Base-by-base conservation (phyloP, 352 stramenopile species). In the Aphanomyces invadans region DNA sequence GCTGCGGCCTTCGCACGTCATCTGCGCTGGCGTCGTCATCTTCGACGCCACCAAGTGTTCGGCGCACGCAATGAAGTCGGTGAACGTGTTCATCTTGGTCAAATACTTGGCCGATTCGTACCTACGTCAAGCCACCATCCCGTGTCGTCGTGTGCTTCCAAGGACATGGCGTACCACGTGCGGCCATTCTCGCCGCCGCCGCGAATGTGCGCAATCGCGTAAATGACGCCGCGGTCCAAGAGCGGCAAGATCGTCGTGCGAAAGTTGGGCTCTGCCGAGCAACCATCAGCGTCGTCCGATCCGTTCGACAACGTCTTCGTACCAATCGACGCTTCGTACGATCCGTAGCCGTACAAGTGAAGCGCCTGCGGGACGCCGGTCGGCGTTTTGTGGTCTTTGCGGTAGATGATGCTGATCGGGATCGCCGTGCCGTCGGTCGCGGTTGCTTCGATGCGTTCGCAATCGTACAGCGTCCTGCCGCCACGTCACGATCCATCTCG, bases 61-160 rank as follows among this genome's bases (percentile, higher is more conserved):
- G 38, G 89, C 92, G 57, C 86, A 97, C 42, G 78, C 79, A 57
- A 96, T 89, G 52, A 98, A 98, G 73, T 98, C 97, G 70, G 94
- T 89, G 73, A 99, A 99, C n/a, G 97, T 99, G 76, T 99, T 99
- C 65, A 92, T 89, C 80, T 99, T 99, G 53, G 83, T 90, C 60
- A 98, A 84, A 76, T 98, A 98, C 75, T 99, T 99, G 64, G 89
- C 94, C 63, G 85, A 81, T 68, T 98, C 83, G 65, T 92, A 81
- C 49, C 49, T 57, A 57, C 19, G 29, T n/a, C n/a, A n/a, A n/a
- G n/a, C n/a, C n/a, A n/a, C n/a, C n/a, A n/a, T n/a, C n/a, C n/a
- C n/a, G n/a, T n/a, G n/a, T n/a, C n/a, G n/a, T n/a, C n/a, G n/a
- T n/a, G n/a, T n/a, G n/a, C n/a, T n/a, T n/a, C n/a, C n/a, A n/a